A percentile compares a stretch with the other conserved stretches of the same genome.
Conservation (phyloP, 148 eudicot genomes). For the Arctostaphylos glauca region DNA sequence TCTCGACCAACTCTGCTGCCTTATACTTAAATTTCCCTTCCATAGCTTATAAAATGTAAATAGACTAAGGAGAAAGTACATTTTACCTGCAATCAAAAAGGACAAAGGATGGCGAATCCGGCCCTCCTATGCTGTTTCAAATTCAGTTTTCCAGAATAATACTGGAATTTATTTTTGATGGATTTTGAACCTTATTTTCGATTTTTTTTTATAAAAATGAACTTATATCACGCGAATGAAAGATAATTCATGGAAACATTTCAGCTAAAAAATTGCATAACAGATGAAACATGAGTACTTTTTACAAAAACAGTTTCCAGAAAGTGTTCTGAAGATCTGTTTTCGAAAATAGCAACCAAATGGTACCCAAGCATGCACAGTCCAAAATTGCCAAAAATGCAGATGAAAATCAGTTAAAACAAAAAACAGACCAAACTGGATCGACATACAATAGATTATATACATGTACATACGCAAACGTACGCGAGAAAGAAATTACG, state of each 20-base stretch:
- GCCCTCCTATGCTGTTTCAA: neutral
- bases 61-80: neutral
- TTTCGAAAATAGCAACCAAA: conserved; percentile 5
- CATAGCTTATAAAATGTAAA: neutral
- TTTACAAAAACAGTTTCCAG: neutral
- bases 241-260: neutral
- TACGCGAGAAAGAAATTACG: neutral
- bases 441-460: neutral
- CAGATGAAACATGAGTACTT: neutral
- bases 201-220: neutral
- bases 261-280: neutral
- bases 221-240: neutral
- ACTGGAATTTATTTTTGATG: neutral
- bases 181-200: neutral
- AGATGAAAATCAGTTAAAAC: neutral
- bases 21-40: neutral
- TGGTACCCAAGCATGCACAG: neutral
- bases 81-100: neutral
- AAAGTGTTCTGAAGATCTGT: neutral
- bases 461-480: neutral
- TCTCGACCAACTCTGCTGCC: neutral
- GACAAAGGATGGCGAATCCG: neutral
- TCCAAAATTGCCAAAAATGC: neutral
- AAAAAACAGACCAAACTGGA: neutral
- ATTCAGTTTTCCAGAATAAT: neutral